Conservation (phyloP, 225 moss, liverwort and hornwort genomes). For the Lunularia cruciata region DNA sequence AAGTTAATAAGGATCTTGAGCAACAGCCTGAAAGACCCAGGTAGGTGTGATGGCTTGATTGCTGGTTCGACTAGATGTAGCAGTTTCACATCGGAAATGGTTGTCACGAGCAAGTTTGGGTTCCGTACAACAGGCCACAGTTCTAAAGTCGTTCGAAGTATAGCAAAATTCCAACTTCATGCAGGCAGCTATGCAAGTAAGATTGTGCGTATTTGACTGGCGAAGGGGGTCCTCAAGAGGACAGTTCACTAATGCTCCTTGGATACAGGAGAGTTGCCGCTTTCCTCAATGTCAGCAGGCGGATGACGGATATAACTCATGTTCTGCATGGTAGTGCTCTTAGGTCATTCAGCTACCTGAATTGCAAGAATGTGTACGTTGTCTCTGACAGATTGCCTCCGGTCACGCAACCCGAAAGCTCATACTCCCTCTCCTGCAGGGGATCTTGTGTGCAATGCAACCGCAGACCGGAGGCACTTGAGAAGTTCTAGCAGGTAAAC, state of each 20-base stretch:
- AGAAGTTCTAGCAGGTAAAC: not conserved
- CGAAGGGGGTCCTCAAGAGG: no score
- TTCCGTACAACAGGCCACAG: not conserved
- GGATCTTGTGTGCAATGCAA: not conserved
- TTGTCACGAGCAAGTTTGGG: not conserved
- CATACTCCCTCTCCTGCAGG: conserved; percentile 12
- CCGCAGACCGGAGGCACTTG: not conserved
- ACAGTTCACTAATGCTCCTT: no score
- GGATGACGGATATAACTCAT: no score
- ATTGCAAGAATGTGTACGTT: no score
- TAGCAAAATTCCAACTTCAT: not conserved
- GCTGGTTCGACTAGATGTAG: not conserved
- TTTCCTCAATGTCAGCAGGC: no score
- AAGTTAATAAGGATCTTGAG: conserved; percentile 21
- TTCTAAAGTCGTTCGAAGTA: no score
- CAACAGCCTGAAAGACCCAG: conserved; percentile 18
- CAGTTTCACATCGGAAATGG: not conserved
- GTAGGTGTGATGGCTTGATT: not conserved
- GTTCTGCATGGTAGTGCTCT: not conserved
- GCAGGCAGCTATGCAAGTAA: not conserved
- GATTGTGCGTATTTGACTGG: not conserved
- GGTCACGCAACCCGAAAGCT: conserved; percentile 10
- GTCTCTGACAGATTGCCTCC: conserved; percentile 14
- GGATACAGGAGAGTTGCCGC: no score
- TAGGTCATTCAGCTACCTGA: not conserved